Evolutionary conservation across 2,329 filamentous ascomycete genomes (phyloP), one percentile per base, ranked within the genome.

Genomic region (Colletotrichum spaethianum): DNA sequence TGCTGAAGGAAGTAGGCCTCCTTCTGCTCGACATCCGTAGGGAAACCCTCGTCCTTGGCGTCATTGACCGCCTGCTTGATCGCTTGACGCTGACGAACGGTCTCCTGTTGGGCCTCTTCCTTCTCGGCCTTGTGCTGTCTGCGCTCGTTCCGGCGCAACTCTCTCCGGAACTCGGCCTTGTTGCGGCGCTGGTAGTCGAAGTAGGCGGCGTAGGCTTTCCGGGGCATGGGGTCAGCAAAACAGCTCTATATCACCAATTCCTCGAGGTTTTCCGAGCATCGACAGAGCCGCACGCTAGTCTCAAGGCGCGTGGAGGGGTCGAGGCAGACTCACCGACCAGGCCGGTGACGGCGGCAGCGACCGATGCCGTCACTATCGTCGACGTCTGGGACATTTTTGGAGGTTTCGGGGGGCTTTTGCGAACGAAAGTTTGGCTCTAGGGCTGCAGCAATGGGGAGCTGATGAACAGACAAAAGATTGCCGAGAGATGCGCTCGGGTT

Each of bases 1-100:
- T 98, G 94, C 82, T 94, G 92, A 91, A 98, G 97, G 86, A 99
- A 99, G 87, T 94, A 99, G 73, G 91, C 90, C 87, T 99, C 96
- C 82, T 94, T 95, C 86, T 98, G 95, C 82, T 98, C 96, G 44
- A 96, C 91, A 78, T 95, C 94, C 53, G 89, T 88, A 60, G 96
- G 96, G 89, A 97, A 98, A 69, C 96, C 96, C 83, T 97, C 95
- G 70, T 93, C 93, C 85, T 95, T 94, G 77, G 95, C 94, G 78
- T 93, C 89, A 77, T 94, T 91, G 60, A 98, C 93, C 63, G 90
- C 91, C 69, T 84, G 83, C 83, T 92, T 93, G 85, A 99, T 93
- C 77, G 88, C 86, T 82, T 93, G 89, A 80, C 92, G 91, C 86
- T 94, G 92, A 82, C 88, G 87, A 77, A 89, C 87, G 74, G 88